phyloP scores from a whole-genome alignment of 2,329 filamentous ascomycete genomes.

The Laburnicola sp. region DNA sequence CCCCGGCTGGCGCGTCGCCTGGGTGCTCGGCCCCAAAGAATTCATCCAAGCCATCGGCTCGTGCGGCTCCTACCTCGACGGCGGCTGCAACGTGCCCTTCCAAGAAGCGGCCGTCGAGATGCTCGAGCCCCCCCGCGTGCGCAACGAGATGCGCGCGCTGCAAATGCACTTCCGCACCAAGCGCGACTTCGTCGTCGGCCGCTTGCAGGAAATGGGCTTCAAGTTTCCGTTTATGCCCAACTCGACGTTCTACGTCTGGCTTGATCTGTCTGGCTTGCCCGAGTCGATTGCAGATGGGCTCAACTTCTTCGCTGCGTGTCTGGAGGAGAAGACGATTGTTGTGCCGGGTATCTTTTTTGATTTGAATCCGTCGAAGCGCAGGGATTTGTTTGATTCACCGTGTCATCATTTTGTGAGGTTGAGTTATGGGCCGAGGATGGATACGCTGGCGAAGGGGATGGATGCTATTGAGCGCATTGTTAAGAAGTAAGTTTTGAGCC shows the following conservation, averaged over 20 bases:
- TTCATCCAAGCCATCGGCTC: conserved; percentile 92
- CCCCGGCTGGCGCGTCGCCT: conserved; percentile 94
- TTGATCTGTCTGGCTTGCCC: conserved; percentile 67
- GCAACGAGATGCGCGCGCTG: conserved; percentile 83
- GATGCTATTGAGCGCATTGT: conserved; percentile 47
- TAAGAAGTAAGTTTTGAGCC: conserved; percentile 39
- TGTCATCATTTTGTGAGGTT: conserved; percentile 66
- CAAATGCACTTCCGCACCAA: conserved; percentile 90
- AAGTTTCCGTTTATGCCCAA: conserved; percentile 77
- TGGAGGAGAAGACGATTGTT: conserved; percentile 93
- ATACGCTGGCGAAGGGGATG: conserved; percentile 45
- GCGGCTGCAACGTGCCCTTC: conserved; percentile 92
- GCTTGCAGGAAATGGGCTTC: conserved; percentile 85
- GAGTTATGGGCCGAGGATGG: conserved; percentile 48
- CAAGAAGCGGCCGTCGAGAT: conserved; percentile 91
- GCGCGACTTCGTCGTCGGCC: conserved; percentile 83
- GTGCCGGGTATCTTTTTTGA: conserved; percentile 99
- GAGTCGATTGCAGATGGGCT: conserved; percentile 86
- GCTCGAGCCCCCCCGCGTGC: conserved; percentile 83
- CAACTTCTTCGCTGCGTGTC: conserved; percentile 94
- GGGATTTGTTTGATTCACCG: conserved; percentile 91
- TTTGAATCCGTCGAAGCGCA: conserved; percentile 82
- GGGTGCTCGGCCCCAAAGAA: conserved; percentile 94
- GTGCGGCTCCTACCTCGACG: conserved; percentile 91
- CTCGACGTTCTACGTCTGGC: conserved; percentile 92